Conservation (phyloP, 116 monocot species). For the Zostera marina region DNA sequence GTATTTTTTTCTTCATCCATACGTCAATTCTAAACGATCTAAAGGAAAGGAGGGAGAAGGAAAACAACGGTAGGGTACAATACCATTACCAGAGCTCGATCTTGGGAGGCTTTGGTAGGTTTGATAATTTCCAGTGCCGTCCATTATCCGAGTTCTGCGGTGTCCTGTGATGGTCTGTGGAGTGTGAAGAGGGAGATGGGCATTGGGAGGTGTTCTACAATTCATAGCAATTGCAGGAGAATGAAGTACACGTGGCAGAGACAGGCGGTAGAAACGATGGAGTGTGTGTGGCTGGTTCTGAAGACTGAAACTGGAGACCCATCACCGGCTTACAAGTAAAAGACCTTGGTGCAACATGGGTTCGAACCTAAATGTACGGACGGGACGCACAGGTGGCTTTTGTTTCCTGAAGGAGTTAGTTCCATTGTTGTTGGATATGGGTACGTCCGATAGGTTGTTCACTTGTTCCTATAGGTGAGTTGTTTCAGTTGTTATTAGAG, state of each 20-base stretch:
- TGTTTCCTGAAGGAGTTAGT: not conserved
- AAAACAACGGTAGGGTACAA: not conserved
- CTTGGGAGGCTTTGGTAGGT: constrained; percentile 4
- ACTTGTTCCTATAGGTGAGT: not conserved
- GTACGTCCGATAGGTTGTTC: not conserved
- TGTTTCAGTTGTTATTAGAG: too few species aligned
- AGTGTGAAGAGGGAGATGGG: not conserved
- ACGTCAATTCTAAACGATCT: too few species aligned
- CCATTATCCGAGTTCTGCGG: constrained; percentile 3
- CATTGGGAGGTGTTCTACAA: not conserved
- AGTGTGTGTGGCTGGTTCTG: not conserved
- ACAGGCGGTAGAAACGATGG: constrained; percentile 5
- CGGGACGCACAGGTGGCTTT: not conserved
- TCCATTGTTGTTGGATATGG: constrained; percentile 1
- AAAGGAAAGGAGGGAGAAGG: not conserved
- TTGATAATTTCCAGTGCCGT: constrained; percentile 3
- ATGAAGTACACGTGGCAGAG: constrained; percentile 5
- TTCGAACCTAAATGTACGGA: not conserved
- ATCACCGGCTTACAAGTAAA: not conserved
- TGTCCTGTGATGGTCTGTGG: too few species aligned
- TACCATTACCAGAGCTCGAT: constrained; percentile 3
- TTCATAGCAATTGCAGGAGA: constrained; percentile 7
- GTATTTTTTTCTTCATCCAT: too few species aligned
- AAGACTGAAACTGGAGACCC: not conserved
- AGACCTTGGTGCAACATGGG: not conserved